Conservation (phyloP, 768 basidiomycete species). For the Pluteus cervinus region DNA sequence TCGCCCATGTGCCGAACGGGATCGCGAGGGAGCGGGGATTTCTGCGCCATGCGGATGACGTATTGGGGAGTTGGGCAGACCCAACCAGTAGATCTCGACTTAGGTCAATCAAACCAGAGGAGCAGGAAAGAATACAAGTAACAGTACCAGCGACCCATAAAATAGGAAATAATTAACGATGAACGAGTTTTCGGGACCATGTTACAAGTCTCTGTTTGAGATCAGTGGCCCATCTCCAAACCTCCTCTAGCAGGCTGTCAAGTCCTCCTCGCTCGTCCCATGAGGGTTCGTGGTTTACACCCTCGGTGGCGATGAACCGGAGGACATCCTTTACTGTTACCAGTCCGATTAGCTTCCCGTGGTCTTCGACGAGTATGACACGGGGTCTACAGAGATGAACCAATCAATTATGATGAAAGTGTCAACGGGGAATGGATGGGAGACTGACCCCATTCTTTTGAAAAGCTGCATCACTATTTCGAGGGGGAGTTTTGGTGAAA, state of each 20-base stretch:
- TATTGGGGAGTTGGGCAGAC: too few relatives aligned
- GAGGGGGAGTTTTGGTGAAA: constrained; percentile 84
- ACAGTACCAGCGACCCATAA: too few relatives aligned
- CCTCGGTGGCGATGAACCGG: constrained; percentile 68
- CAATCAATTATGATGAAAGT: constrained; percentile 5
- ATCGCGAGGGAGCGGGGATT: too few relatives aligned
- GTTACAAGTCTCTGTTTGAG: constrained; percentile 26
- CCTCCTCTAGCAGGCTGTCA: constrained; percentile 56
- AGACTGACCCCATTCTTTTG: constrained; percentile 90
- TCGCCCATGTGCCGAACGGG: too few relatives aligned
- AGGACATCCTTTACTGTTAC: constrained; percentile 96
- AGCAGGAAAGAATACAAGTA: too few relatives aligned
- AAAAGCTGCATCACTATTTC: constrained; percentile 98
- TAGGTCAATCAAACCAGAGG: too few relatives aligned
- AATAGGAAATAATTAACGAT: constrained; percentile 26
- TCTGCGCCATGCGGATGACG: too few relatives aligned
- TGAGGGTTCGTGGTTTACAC: constrained; percentile 43
- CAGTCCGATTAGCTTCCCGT: constrained; percentile 76
- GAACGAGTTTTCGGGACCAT: constrained; percentile 32
- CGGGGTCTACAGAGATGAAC: constrained; percentile 58
- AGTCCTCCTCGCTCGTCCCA: constrained; percentile 64
- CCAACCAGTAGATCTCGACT: too few relatives aligned
- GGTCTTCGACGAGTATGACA: constrained; percentile 90
- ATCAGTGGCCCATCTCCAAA: constrained; percentile 49
- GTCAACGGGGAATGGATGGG: constrained; percentile 4